Evolutionary conservation across 2,329 filamentous ascomycete species (phyloP), one percentile per base, ranked within the genome.

Genomic region (Aspergillus nomiae): DNA sequence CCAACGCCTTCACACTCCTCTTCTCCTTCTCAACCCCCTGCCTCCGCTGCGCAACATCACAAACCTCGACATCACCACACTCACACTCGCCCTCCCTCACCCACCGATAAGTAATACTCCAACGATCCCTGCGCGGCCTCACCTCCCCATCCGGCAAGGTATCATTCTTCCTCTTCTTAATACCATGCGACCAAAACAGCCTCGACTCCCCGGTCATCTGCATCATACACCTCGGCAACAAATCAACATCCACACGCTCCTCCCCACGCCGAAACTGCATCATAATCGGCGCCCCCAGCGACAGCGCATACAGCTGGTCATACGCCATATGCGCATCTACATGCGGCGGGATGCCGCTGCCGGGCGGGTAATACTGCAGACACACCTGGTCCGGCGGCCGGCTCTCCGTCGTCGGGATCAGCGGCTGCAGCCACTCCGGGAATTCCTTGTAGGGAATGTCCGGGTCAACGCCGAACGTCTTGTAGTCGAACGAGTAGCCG

Each of bases 321-420:
- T 73, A 84, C 10, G 79, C 74, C 56, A 75, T 78, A 72, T 87
- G 86, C 3, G 86, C 86, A 73, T 88, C 86, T 59, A 85, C 85
- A 67, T 88, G 86, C 0, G 86, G 86, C 11, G 86, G 86, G 67
- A 88, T 88, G 1, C 86, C 86, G 0, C 83, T 78, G 7, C 86
- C 86, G 0, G 86, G 86, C 0, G 86, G 83, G 69, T 88, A 88
- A 70, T 87, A 83, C 73, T 88, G 86, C 19, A 87, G 75, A 66
- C 85, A 87, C 66, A 88, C 85, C 70, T 88, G 86, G 58, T 87
- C 85, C 0, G 85, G 84, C 0, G 77, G 78, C 0, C 81, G 77
- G 1, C 65, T 65, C 62, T 84, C 83, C 0, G 77, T 73, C 2
- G 70, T 73, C 0, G 84, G 81, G 4, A 86, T 76, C 1, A 86